A percentile compares a stretch with the other conserved stretches of the same genome.
Evolutionary conservation across 2,329 filamentous ascomycete species (phyloP).

Genomic region (Byssoonygena ceratinophila): DNA sequence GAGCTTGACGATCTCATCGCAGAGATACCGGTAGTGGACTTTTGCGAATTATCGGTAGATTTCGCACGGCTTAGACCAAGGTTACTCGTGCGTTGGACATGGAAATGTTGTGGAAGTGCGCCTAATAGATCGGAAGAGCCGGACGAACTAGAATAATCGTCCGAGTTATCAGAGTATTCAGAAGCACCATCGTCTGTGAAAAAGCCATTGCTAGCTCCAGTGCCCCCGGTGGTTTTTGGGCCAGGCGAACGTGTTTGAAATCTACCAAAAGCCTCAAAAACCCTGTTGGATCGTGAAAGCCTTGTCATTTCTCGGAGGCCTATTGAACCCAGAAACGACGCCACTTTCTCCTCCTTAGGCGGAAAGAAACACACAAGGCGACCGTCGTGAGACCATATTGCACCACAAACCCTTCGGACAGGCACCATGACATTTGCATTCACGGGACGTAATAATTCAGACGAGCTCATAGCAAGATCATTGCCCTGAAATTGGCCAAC

Average conservation of each 20-base stretch:
- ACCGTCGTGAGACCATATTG: slow-evolving; percentile 48
- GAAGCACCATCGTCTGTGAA: slow-evolving; percentile 36
- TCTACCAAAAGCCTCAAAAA: slow-evolving; percentile 56
- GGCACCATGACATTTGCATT: slow-evolving; percentile 56
- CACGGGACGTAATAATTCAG: slow-evolving; percentile 43
- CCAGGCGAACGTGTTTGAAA: slow-evolving; percentile 44
- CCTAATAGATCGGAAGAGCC: slow-evolving; percentile 36
- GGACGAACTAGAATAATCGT: slow-evolving; percentile 49
- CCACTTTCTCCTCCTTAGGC: slow-evolving; percentile 41
- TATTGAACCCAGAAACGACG: slow-evolving; percentile 40
- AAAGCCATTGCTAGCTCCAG: slow-evolving; percentile 31
- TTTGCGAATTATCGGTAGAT: slow-evolving; percentile 39
- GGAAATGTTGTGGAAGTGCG: slow-evolving; percentile 39
- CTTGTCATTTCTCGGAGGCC: slow-evolving; percentile 42
- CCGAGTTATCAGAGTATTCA: slow-evolving; percentile 44
- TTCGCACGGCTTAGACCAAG: slow-evolving; percentile 47
- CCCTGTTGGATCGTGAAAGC: slow-evolving; percentile 40
- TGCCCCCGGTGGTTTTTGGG: slow-evolving; percentile 39
- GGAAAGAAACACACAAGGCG: slow-evolving; percentile 50
- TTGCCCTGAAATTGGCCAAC: slow-evolving; percentile 35
- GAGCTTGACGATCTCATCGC: slow-evolving; percentile 38
- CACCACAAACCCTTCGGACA: slow-evolving; percentile 49
- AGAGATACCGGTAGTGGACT: slow-evolving; percentile 47
- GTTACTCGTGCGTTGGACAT: slow-evolving; percentile 40
- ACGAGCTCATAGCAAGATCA: slow-evolving; percentile 39